A percentile compares a stretch with the other conserved stretches of the same genome.
phyloP scores from a whole-genome alignment of 305 asterid species.

The Nicotiana rustica region DNA sequence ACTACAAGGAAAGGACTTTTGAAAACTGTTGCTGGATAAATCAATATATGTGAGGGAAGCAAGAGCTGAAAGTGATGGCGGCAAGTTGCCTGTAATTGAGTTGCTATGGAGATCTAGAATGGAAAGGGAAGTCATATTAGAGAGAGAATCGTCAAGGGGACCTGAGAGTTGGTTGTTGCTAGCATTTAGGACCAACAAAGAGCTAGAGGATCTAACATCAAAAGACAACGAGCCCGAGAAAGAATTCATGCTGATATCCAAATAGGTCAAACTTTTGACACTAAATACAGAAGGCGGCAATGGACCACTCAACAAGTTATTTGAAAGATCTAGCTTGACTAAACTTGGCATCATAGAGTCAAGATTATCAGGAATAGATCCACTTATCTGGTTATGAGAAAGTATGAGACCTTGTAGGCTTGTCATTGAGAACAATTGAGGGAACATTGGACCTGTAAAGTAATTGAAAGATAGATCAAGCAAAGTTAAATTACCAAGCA shows the following conservation, averaged over 20 bases:
- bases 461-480: constrained; percentile 73
- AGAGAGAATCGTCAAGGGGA: constrained; percentile 52
- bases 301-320: constrained; percentile 59
- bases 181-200: constrained; percentile 68
- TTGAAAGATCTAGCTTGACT: constrained; percentile 68
- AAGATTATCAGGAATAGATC: constrained; percentile 57
- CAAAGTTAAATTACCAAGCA: constrained; percentile 54
- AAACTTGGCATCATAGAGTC: constrained; percentile 49
- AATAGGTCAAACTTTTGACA: constrained; percentile 56
- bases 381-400: constrained; percentile 64
- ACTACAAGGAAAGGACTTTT: constrained; percentile 62
- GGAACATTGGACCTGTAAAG: constrained; percentile 53
- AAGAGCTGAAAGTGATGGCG: constrained; percentile 64
- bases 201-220: constrained; percentile 39
- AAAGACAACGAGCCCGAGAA: constrained; percentile 57
- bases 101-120: constrained; percentile 74
- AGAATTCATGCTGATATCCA: constrained; percentile 72
- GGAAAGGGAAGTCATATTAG: constrained; percentile 64
- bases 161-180: constrained; percentile 69
- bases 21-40: constrained; percentile 67
- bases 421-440: constrained; percentile 49
- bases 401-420: constrained; percentile 75
- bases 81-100: constrained; percentile 56
- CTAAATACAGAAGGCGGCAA: constrained; percentile 65
- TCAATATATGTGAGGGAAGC: constrained; percentile 74